Base-by-base conservation (phyloP, 2,329 filamentous ascomycete genomes). In the Microdochium trichocladiopsis region DNA sequence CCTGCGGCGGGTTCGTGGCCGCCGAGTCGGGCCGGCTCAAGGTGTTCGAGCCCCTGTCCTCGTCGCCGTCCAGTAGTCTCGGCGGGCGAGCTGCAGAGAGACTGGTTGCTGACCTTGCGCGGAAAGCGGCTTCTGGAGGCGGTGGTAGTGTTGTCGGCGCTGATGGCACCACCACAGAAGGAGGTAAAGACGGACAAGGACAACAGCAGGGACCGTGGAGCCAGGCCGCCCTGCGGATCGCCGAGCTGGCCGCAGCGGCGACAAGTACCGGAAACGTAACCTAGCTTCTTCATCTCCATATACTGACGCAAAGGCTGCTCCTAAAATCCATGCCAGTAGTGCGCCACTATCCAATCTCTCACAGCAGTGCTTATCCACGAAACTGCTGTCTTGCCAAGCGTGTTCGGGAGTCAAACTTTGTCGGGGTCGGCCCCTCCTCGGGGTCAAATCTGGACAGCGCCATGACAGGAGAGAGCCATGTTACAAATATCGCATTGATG, bases 1-100 rank as follows among this genome's bases (percentile, higher is more conserved):
- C 77, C 0, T 83, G 79, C 54, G 75, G 74, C 1, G 79, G 78
- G 0, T 84, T 83, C 52, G 74, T 77, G 36, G 64, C 83, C 11
- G 75, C 76, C 0, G 78, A 80, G 55, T 73, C 57, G 6, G 51
- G 67, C 11, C 69, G 77, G 25, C 50, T 83, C 21, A 83, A 83
- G 62, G 62, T 81, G 14, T 71, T 74, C 41, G 53, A 51, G 9
- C 57, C 60, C 5, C 41, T 41, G 6, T 48, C 37, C 49, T 48
- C 33, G 45, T 33, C 14, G 21, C 47, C 12, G 18, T 31, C 16
- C 49, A 49, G 45, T 43, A 48, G 14, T 43, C 52, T 47, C 2
- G 51, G 47, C 8, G 37, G 48, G 25, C 51, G 50, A 3, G 50
- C 56, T 16, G 51, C 51, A 31, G 57, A 55, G 58, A 55, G 36